phyloP scores from a whole-genome alignment of 1,139 yeast species.

The Yamadazyma oceani region DNA sequence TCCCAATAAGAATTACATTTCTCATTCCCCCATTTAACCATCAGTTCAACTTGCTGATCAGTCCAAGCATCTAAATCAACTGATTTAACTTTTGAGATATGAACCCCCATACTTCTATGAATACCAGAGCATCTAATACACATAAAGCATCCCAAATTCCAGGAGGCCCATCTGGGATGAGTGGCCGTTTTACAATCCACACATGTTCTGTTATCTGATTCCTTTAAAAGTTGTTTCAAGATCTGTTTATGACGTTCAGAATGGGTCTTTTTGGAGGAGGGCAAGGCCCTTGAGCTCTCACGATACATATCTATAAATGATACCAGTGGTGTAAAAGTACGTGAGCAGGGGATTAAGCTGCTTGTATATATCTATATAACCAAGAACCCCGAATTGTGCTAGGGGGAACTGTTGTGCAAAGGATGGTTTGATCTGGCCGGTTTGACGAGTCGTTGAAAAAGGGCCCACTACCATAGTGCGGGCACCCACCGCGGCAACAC shows the following conservation, averaged over 20 bases:
- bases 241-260: constrained; percentile 64
- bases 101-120: constrained; percentile 94
- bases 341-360: too few species aligned
- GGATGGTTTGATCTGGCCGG: too few species aligned
- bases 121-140: constrained; percentile 94
- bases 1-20: constrained; percentile 85
- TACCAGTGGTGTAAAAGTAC: too few species aligned
- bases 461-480: too few species aligned
- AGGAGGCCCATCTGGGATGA: constrained; percentile 97
- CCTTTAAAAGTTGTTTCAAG: constrained; percentile 69
- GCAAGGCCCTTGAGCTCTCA: constrained; percentile 22
- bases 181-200: constrained; percentile 89
- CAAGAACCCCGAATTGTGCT: too few species aligned
- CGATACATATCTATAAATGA: too few species aligned
- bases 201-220: constrained; percentile 73
- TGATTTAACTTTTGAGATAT: constrained; percentile 80
- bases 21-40: constrained; percentile 85
- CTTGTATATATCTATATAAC: background rate
- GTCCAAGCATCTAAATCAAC: constrained; percentile 97
- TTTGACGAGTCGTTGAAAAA: too few species aligned
- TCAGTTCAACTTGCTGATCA: constrained; percentile 80
- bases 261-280: constrained; percentile 45
- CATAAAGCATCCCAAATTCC: constrained; percentile 90
- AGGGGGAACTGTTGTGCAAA: background rate
- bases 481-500: too few species aligned